These are phyloP conservation scores for Fusarium devonianum DNA, from an alignment of 2,329 filamentous ascomycete genomes.

Conservation along the genomic window DNA sequence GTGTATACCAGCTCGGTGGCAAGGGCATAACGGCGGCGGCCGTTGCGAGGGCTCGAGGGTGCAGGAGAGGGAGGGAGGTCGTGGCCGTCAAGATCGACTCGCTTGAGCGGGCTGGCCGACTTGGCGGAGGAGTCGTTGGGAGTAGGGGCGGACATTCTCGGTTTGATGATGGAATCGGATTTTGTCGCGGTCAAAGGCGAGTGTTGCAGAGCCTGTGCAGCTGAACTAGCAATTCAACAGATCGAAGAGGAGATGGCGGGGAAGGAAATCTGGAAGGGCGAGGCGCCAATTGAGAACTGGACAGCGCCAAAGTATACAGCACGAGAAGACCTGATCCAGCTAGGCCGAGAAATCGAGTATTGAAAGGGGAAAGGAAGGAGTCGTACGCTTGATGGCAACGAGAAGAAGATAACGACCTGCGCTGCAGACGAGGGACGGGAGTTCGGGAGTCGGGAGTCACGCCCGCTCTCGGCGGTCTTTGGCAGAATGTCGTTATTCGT, in stretches of 20 bases:
- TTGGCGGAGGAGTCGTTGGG: constrained; percentile 44
- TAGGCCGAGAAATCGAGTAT: constrained; percentile 6
- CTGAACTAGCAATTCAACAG: not conserved
- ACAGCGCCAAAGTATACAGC: not conserved
- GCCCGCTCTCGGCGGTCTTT: constrained; percentile 40
- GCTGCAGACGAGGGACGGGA: constrained; percentile 21
- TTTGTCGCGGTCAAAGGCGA: too few relatives aligned
- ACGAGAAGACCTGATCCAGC: constrained; percentile 1
- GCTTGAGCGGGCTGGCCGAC: constrained; percentile 54
- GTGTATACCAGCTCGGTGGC: constrained; percentile 97
- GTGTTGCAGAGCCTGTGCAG: too few relatives aligned
- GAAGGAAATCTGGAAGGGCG: constrained; percentile 4
- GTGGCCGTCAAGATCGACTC: constrained; percentile 82
- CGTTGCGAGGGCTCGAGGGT: constrained; percentile 86
- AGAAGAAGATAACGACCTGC: constrained; percentile 17
- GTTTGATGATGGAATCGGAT: not conserved
- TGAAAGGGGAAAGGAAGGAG: constrained; percentile 15
- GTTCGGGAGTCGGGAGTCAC: constrained; percentile 42
- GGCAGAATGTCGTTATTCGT: constrained; percentile 17
- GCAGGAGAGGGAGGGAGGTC: constrained; percentile 90
- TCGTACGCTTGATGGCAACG: constrained; percentile 5
- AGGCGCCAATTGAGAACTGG: constrained; percentile 2
- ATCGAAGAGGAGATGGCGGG: constrained; percentile 5
- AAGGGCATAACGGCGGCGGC: constrained; percentile 84
- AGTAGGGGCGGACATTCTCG: constrained; percentile 36